phyloP scores from a whole-genome alignment of 2,329 filamentous ascomycete species.

The Colletotrichum navitas region DNA sequence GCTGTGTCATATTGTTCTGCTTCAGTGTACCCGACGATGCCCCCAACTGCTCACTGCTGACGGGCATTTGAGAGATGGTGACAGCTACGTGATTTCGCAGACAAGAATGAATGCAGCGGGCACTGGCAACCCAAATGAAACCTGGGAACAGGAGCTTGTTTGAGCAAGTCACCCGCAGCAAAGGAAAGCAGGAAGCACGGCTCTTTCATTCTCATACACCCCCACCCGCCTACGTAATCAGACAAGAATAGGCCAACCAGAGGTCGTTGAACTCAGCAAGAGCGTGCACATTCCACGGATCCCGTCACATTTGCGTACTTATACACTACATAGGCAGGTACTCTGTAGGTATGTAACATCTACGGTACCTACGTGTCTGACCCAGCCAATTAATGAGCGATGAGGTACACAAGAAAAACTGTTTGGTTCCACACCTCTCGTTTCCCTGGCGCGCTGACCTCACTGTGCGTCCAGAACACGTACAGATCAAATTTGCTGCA shows the following conservation, averaged over 20 bases:
- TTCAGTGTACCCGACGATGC: background rate
- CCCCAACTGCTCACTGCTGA: background rate
- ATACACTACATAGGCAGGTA: too few relatives aligned
- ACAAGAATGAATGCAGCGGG: too few relatives aligned
- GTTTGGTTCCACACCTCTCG: background rate
- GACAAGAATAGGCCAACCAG: conserved; percentile 12
- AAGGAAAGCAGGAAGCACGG: conserved; percentile 8
- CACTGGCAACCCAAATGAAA: conserved; percentile 1
- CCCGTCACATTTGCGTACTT: conserved; percentile 13
- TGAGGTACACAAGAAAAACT: background rate
- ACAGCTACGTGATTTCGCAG: background rate
- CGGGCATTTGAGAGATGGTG: background rate
- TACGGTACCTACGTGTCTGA: background rate
- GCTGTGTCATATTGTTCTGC: background rate
- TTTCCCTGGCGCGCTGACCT: conserved; percentile 20
- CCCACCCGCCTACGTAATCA: conserved; percentile 25
- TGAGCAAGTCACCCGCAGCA: background rate
- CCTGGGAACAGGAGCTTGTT: background rate
- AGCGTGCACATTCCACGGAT: conserved; percentile 6
- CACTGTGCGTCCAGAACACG: conserved; percentile 5
- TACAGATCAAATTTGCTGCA: conserved; percentile 17
- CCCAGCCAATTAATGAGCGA: background rate
- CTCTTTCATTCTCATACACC: background rate
- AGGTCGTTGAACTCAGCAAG: background rate
- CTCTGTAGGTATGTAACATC: too few relatives aligned